Percentiles rank a stretch among this genome's conserved stretches.
These are phyloP conservation scores for Trichophyton benhamiae DNA, from an alignment of 2,329 filamentous ascomycete species.

Conservation along the genomic window DNA sequence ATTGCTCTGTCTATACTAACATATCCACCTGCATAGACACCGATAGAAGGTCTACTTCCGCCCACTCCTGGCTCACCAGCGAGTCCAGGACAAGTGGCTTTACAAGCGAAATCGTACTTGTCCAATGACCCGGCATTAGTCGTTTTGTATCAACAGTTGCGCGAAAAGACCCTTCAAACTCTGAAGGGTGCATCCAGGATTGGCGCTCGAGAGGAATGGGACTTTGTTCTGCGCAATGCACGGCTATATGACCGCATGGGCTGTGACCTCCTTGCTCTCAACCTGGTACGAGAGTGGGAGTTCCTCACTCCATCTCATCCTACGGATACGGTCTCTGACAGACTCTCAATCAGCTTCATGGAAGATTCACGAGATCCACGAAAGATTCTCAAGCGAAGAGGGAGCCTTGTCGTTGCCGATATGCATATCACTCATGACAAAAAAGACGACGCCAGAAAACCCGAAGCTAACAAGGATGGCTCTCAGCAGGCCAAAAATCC, in stretches of 20 bases:
- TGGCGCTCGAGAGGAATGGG: slow-evolving; percentile 67
- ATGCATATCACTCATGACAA: slow-evolving; percentile 29
- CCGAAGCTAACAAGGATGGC: slow-evolving; percentile 19
- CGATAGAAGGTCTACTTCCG: slow-evolving; percentile 57
- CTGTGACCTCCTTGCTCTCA: slow-evolving; percentile 77
- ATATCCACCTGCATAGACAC: slow-evolving; percentile 45
- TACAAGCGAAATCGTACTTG: slow-evolving; percentile 66
- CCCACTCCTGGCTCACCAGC: slow-evolving; percentile 41
- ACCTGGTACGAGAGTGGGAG: slow-evolving; percentile 52
- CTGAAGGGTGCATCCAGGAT: slow-evolving; percentile 75
- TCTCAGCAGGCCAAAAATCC: slow-evolving; percentile 46
- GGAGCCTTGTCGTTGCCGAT: slow-evolving; percentile 71
- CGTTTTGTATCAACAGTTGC: slow-evolving; percentile 73
- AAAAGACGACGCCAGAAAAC: slow-evolving; percentile 28
- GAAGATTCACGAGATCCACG: slow-evolving; percentile 45
- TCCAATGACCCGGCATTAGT: slow-evolving; percentile 85
- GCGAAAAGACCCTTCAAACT: slow-evolving; percentile 69
- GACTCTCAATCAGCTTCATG: slow-evolving; percentile 15
- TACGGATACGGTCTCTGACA: slow-evolving; percentile 17
- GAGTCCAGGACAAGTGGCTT: slow-evolving; percentile 44
- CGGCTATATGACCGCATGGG: slow-evolving; percentile 81
- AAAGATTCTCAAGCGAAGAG: slow-evolving; percentile 56
- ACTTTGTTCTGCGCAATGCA: slow-evolving; percentile 77
- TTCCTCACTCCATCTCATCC: slow-evolving; percentile 21
- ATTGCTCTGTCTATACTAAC: not conserved